Evolutionary conservation across 495 filamentous ascomycete genomes (phyloP).

Genomic region (Hypoxylon intermedium): DNA sequence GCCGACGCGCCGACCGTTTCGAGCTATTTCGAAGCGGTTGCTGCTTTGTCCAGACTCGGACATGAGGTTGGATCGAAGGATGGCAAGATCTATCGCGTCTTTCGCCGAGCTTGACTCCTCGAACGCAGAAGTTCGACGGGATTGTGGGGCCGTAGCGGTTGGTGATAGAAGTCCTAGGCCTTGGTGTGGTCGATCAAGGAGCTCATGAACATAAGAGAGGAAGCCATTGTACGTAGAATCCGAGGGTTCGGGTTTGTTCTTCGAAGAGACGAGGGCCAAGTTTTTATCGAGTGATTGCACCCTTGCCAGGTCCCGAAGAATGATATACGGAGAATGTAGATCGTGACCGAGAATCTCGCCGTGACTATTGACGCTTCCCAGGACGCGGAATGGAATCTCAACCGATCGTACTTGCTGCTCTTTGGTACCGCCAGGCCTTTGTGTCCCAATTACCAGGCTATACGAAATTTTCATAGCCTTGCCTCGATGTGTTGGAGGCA

Average conservation of each 20-base stretch:
- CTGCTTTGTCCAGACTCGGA: slow-evolving; percentile 67
- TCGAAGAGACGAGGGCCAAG: slow-evolving; percentile 19
- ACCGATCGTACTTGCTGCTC: slow-evolving; percentile 89
- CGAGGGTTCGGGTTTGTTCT: slow-evolving; percentile 20
- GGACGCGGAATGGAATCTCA: slow-evolving; percentile 92
- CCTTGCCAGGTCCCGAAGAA: slow-evolving; percentile 84
- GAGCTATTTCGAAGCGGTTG: slow-evolving; percentile 93
- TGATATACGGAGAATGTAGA: slow-evolving; percentile 89
- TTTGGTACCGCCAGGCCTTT: slow-evolving; percentile 75
- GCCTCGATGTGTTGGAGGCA: slow-evolving; percentile 89
- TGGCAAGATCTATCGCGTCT: slow-evolving; percentile 89
- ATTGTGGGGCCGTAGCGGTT: slow-evolving; percentile 61
- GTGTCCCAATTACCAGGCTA: slow-evolving; percentile 89
- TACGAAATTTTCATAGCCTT: slow-evolving; percentile 95
- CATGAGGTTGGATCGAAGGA: slow-evolving; percentile 75
- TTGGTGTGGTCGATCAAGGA: slow-evolving; percentile 69
- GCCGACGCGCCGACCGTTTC: slow-evolving; percentile 83
- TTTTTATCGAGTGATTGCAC: slow-evolving; percentile 58
- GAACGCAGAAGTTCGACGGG: slow-evolving; percentile 59
- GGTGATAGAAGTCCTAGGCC: slow-evolving; percentile 71
- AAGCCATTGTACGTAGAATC: slow-evolving; percentile 65
- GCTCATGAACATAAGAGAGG: slow-evolving; percentile 76
- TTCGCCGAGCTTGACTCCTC: slow-evolving; percentile 65
- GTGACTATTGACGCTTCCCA: slow-evolving; percentile 81
- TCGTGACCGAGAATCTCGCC: slow-evolving; percentile 76